Base-by-base conservation (phyloP, 768 basidiomycete species). In the Pisolithus albus region DNA sequence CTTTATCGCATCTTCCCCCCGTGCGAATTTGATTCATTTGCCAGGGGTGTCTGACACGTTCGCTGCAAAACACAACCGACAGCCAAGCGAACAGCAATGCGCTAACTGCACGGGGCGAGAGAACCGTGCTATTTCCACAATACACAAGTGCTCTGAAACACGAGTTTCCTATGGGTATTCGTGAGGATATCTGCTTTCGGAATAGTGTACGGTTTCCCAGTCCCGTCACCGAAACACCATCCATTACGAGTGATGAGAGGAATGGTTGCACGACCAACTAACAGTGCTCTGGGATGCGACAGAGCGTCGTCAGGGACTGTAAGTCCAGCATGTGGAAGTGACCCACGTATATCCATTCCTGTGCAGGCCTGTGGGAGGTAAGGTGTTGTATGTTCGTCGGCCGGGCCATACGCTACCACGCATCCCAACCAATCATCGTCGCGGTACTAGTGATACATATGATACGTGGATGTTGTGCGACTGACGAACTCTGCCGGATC, bases 191-290 rank as follows among this genome's bases (percentile, higher is more conserved):
- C 32, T 41, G 10, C 46, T 36, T 49, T 49, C 40, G 21, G 51
- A 52, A 47, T 50, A 52, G 45, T 34, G 23, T 16, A 5, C 41
- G 46, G 46, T 45, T 52, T 59, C 46, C 60, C 54, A 51, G 37
- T 45, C 47, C 46, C 43, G 52, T 41, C 42, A 38, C 16, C 10
- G 45, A 47, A 32, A 34, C 45, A 41, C 23, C 19, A 11, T 15
- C 9, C 13, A 43, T 41, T 26, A 5, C 26, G 40, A 41, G 40
- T 41, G 19, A 34, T 15, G 34, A 19, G 18, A n/a, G 40, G 40
- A 19, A 18, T 18, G 18, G n/a, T 16, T 41, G 11, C 8, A 41
- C 38, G 38, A 39, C 40, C 18, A 11, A n/a, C 16, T 16, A 18
- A 41, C 21, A 41, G 8, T 9, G 10, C 16, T 16, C 39, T 40